Percentiles rank a stretch among this genome's conserved stretches.
These are phyloP conservation scores for Beta lomatogona DNA, from an alignment of 179 eudicot species.

Conservation along the genomic window DNA sequence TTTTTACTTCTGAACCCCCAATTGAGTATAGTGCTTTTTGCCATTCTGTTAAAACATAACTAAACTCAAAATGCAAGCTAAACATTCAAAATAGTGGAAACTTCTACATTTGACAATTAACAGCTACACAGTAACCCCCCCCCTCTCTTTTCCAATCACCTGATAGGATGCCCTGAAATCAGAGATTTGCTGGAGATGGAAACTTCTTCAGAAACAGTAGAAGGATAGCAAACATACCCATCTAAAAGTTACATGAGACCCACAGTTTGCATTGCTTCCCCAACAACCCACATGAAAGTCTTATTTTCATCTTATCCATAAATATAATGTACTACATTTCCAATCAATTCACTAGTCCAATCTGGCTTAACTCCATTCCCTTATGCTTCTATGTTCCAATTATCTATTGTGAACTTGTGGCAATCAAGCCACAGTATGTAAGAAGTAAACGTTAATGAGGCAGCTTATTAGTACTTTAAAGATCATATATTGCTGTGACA, in stretches of 20 bases:
- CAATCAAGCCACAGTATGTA: constrained; percentile 17
- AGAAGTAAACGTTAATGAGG: neutral
- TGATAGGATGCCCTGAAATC: neutral
- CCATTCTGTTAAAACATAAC: constrained; percentile 65
- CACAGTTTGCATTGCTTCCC: neutral
- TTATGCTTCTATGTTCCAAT: neutral
- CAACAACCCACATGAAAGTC: neutral
- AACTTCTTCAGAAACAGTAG: neutral
- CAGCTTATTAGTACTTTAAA: neutral
- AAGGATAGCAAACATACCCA: neutral
- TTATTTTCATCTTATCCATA: neutral
- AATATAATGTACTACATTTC: neutral
- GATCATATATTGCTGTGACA: neutral
- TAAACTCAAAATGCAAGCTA: too few relatives aligned
- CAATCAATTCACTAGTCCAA: neutral
- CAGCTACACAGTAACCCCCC: neutral
- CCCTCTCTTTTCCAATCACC: neutral
- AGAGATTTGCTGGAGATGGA: neutral
- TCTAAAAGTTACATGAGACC: neutral
- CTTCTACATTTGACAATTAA: too few relatives aligned
- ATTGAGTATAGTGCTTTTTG: constrained; percentile 88
- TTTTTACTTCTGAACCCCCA: constrained; percentile 90
- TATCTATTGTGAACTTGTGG: neutral
- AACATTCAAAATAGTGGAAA: too few relatives aligned
- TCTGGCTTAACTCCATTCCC: neutral